Evolutionary conservation across 352 stramenopile genomes (phyloP).

Genomic region (Globisporangium solare): DNA sequence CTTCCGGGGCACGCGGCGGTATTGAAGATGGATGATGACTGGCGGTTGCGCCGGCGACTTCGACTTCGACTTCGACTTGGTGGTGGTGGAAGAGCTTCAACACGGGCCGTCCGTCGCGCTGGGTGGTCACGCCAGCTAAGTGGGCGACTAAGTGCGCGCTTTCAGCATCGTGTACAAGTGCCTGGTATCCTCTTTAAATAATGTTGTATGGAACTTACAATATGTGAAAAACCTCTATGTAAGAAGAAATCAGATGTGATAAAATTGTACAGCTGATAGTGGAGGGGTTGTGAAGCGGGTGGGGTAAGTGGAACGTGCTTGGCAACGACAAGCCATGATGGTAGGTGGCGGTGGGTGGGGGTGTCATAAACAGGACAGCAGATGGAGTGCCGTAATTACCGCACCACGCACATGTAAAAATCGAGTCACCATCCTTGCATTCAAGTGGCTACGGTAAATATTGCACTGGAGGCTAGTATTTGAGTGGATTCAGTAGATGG

Average conservation of each 20-base stretch:
- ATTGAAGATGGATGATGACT: neutral
- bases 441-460: neutral
- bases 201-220: too few relatives aligned
- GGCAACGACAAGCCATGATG: neutral
- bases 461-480: neutral
- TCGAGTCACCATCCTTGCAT: too few relatives aligned
- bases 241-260: neutral
- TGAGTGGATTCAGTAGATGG: neutral
- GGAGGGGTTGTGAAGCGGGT: neutral
- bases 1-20: neutral
- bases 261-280: neutral
- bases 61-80: neutral
- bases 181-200: neutral
- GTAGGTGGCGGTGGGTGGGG: neutral
- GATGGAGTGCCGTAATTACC: neutral
- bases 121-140: neutral
- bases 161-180: too few relatives aligned
- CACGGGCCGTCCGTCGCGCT: neutral
- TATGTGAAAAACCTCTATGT: neutral
- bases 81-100: constrained; percentile 1
- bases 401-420: neutral
- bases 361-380: neutral
- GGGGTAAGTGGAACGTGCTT: neutral
- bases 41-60: neutral
- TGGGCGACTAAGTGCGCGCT: too few relatives aligned